phyloP scores from a whole-genome alignment of 2,329 filamentous ascomycete species.

The Annulohypoxylon truncatum region DNA sequence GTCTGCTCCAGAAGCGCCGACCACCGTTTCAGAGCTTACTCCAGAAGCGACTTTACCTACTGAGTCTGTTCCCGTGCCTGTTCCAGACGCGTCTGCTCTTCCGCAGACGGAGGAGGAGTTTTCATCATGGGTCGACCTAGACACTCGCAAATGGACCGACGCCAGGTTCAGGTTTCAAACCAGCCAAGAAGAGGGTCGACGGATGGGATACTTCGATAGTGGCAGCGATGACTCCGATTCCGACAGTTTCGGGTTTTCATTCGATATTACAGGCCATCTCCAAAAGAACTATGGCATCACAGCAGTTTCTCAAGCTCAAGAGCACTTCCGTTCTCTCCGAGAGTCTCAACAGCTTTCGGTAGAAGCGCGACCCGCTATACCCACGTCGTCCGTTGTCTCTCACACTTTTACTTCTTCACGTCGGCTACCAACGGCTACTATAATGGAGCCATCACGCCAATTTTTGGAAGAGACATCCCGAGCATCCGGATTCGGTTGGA shows the following conservation, averaged over 20 bases:
- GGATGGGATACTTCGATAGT: background rate
- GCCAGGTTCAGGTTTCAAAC: background rate
- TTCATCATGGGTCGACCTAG: constrained; percentile 23
- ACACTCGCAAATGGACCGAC: background rate
- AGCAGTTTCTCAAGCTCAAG: constrained; percentile 3
- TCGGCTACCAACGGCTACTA: constrained; percentile 24
- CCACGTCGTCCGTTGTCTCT: background rate
- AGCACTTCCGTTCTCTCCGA: constrained; percentile 1
- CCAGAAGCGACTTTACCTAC: background rate
- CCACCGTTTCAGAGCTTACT: background rate
- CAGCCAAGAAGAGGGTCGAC: constrained; percentile 2
- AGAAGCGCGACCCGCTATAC: background rate
- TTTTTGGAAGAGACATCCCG: constrained; percentile 3
- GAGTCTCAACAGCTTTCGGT: background rate
- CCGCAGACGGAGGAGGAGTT: background rate
- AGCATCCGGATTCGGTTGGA: constrained; percentile 33
- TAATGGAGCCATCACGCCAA: constrained; percentile 12
- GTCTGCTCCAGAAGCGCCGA: background rate
- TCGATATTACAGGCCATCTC: background rate
- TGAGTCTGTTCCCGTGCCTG: background rate
- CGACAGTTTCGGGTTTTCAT: background rate
- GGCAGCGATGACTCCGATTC: background rate
- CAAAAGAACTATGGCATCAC: background rate
- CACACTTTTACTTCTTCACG: constrained; percentile 23
- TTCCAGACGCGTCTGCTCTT: background rate